Percentiles rank a stretch among this genome's conserved stretches.
Conservation (phyloP, 352 stramenopile species). For the Halophytophthora polymorphica region DNA sequence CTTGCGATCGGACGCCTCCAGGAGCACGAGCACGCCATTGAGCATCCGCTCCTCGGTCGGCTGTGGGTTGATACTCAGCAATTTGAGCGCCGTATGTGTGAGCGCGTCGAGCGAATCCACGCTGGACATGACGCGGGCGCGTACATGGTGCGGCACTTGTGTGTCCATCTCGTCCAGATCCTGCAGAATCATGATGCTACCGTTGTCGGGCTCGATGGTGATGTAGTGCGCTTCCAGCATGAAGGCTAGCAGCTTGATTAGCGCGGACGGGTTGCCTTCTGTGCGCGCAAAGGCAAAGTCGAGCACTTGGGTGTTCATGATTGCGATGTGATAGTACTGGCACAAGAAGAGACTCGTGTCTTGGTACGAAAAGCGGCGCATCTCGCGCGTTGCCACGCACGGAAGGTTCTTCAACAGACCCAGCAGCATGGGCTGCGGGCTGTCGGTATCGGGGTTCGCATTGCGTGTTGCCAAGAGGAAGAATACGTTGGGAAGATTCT, state of each 20-base stretch:
- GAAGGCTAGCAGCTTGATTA: conserved; percentile 66
- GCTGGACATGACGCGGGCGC: conserved; percentile 68
- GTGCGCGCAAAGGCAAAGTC: conserved; percentile 68
- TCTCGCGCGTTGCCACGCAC: conserved; percentile 26
- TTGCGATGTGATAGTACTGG: conserved; percentile 74
- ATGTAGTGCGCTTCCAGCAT: conserved; percentile 73
- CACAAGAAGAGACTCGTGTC: conserved; percentile 72
- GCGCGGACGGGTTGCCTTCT: conserved; percentile 60
- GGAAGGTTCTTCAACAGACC: conserved; percentile 25
- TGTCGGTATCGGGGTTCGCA: conserved; percentile 28
- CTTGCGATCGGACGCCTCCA: conserved; percentile 34
- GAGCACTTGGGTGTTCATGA: conserved; percentile 79
- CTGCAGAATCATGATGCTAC: conserved; percentile 60
- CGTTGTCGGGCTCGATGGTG: conserved; percentile 37
- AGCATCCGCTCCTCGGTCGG: conserved; percentile 58
- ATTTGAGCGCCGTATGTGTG: conserved; percentile 58
- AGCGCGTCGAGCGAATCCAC: conserved; percentile 49
- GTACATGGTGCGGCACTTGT: conserved; percentile 66
- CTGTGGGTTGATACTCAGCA: conserved; percentile 68
- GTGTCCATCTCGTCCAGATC: conserved; percentile 78
- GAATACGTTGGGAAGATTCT: conserved; percentile 56
- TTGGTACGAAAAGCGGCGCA: conserved; percentile 58
- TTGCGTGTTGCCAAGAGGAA: conserved; percentile 49
- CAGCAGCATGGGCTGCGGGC: conserved; percentile 34
- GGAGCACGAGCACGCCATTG: conserved; percentile 46